Conservation (phyloP, 2,329 filamentous ascomycete genomes). For the Chaetomium sp. region DNA sequence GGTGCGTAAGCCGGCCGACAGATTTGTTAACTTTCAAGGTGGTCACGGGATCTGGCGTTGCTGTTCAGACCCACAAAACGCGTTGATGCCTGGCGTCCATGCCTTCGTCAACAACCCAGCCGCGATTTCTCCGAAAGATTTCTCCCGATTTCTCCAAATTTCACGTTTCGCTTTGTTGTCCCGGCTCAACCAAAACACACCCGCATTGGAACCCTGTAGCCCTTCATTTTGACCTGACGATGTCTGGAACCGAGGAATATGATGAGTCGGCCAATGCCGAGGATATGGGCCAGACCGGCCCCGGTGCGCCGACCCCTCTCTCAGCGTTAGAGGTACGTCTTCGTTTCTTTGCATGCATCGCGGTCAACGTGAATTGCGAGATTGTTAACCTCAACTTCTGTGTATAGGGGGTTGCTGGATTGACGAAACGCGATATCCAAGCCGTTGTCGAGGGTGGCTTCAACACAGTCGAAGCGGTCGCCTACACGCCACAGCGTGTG, state of each 20-base stretch:
- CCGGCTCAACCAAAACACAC: neutral
- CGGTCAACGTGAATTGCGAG: neutral
- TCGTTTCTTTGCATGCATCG: neutral
- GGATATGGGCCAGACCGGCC: constrained; percentile 67
- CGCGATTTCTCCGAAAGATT: neutral
- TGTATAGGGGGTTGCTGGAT: constrained; percentile 76
- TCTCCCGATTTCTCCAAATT: neutral
- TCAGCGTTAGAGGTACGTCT: constrained; percentile 70
- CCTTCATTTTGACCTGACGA: neutral
- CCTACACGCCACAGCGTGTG: constrained; percentile 77
- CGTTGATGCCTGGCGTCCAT: constrained; percentile 14
- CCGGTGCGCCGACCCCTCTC: constrained; percentile 89
- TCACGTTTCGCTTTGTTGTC: neutral
- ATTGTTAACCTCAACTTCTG: neutral
- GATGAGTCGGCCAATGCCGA: constrained; percentile 63
- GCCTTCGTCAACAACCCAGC: constrained; percentile 15
- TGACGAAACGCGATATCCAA: constrained; percentile 95
- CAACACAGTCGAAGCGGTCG: constrained; percentile 92
- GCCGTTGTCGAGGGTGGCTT: constrained; percentile 85
- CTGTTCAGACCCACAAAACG: neutral
- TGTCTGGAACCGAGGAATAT: constrained; percentile 52
- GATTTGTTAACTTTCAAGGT: neutral
- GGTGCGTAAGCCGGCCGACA: too few species aligned
- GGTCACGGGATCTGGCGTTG: constrained; percentile 20
- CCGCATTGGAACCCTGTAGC: neutral